Evolutionary conservation across 441 rosid species (phyloP).

Genomic region (Mallotus japonicus): DNA sequence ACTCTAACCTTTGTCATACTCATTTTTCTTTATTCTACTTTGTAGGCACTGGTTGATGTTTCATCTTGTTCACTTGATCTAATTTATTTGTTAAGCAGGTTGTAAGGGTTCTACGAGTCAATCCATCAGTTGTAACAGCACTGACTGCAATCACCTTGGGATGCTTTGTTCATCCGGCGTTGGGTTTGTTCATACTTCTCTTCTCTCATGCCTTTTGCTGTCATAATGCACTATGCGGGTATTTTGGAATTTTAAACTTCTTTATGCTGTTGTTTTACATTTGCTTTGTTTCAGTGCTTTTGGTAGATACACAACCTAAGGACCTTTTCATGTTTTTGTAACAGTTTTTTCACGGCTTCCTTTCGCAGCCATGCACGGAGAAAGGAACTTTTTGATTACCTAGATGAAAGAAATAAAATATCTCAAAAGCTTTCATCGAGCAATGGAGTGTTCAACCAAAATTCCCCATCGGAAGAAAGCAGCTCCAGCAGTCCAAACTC

Average conservation of each 20-base stretch:
- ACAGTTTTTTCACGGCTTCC: constrained; percentile 73
- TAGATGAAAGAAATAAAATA: constrained; percentile 33
- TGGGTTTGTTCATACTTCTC: constrained; percentile 73
- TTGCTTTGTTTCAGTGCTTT: constrained; percentile 16
- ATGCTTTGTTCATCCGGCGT: constrained; percentile 82
- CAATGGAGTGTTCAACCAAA: constrained; percentile 33
- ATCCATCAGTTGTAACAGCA: constrained; percentile 52
- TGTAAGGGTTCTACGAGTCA: constrained; percentile 60
- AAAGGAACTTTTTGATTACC: constrained; percentile 47
- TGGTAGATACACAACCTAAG: constrained; percentile 29
- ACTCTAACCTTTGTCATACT: neutral
- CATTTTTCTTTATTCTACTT: neutral
- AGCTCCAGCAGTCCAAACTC: constrained; percentile 39
- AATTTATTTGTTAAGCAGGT: constrained; percentile 54
- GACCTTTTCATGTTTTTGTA: constrained; percentile 33
- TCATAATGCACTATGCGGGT: constrained; percentile 87
- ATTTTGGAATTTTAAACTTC: constrained; percentile 18
- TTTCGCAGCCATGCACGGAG: constrained; percentile 53
- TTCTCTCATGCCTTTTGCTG: constrained; percentile 66
- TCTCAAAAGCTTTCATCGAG: constrained; percentile 36
- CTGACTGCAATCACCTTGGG: constrained; percentile 59
- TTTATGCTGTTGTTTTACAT: neutral
- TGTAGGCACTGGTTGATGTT: constrained; percentile 15
- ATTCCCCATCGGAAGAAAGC: constrained; percentile 39
- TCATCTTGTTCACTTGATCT: constrained; percentile 18